phyloP scores from a whole-genome alignment of 345 rosid species.

The Hevea brasiliensis region DNA sequence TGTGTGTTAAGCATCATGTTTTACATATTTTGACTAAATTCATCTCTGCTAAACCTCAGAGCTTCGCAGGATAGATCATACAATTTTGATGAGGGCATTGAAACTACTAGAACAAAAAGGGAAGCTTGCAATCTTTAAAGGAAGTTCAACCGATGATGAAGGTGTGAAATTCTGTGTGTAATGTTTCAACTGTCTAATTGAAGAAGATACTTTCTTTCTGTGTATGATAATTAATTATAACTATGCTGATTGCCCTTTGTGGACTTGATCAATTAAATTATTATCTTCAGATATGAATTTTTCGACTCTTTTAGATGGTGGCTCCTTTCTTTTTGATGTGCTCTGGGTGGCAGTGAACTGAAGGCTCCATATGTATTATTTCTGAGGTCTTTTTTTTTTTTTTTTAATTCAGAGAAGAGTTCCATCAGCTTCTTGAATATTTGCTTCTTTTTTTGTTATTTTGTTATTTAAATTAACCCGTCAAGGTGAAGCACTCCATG shows the following conservation, averaged over 20 bases:
- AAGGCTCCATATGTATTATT: not conserved
- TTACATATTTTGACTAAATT: too few species aligned
- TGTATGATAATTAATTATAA: not conserved
- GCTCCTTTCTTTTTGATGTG: not conserved
- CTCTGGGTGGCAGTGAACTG: not conserved
- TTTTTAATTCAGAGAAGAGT: too few species aligned
- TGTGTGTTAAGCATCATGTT: too few species aligned
- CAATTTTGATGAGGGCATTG: conserved; percentile 71
- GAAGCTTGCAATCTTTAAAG: conserved; percentile 88
- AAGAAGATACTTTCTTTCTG: not conserved
- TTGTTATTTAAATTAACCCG: too few species aligned
- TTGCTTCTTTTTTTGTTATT: too few species aligned
- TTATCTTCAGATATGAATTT: too few species aligned
- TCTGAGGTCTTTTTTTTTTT: too few species aligned
- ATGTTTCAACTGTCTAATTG: conserved; percentile 17
- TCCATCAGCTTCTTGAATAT: not conserved
- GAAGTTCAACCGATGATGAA: conserved; percentile 86
- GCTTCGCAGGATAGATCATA: conserved; percentile 73
- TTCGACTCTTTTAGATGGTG: too few species aligned
- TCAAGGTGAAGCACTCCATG: too few species aligned
- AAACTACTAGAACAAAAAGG: conserved; percentile 83
- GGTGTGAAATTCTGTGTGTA: conserved; percentile 82
- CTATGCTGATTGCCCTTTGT: not conserved
- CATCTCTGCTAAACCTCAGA: conserved; percentile 43
- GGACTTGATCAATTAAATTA: too few species aligned